phyloP scores from a whole-genome alignment of 129 eudicot genomes.

The Calendula officinalis region DNA sequence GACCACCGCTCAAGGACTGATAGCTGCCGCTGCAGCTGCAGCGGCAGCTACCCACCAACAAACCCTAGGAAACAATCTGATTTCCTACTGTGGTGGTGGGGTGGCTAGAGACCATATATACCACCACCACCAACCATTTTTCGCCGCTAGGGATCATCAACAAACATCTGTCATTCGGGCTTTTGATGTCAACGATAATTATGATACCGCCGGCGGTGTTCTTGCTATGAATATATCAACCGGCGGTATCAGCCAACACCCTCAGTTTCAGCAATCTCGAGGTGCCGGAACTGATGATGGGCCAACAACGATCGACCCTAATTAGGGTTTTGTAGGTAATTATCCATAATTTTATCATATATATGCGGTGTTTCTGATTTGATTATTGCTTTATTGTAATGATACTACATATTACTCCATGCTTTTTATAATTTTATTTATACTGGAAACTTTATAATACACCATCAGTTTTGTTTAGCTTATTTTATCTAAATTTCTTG shows the following conservation, averaged over 20 bases:
- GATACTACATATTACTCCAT: slow-evolving; percentile 27
- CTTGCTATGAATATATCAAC: slow-evolving; percentile 64
- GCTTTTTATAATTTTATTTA: slow-evolving; percentile 24
- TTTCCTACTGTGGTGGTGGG: slow-evolving; percentile 47
- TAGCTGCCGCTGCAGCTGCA: slow-evolving; percentile 48
- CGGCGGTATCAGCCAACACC: slow-evolving; percentile 46
- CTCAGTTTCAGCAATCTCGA: slow-evolving; percentile 53
- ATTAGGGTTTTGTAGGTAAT: slow-evolving; percentile 43
- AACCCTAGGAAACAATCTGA: slow-evolving; percentile 38
- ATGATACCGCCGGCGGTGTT: slow-evolving; percentile 45
- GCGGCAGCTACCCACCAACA: slow-evolving; percentile 48
- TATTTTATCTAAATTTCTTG: slow-evolving; percentile 6
- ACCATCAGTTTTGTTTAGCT: slow-evolving; percentile 21
- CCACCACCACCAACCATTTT: slow-evolving; percentile 55
- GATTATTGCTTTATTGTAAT: slow-evolving; percentile 34
- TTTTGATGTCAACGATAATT: slow-evolving; percentile 45
- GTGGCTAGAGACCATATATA: slow-evolving; percentile 36
- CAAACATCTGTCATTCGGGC: slow-evolving; percentile 41
- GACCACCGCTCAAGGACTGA: slow-evolving; percentile 37
- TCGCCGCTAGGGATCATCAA: slow-evolving; percentile 46
- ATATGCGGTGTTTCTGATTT: slow-evolving; percentile 16
- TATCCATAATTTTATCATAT: slow-evolving; percentile 16
- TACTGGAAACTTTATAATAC: slow-evolving; percentile 24
- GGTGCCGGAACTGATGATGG: slow-evolving; percentile 52
- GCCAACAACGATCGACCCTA: slow-evolving; percentile 58